Conservation (phyloP, 768 basidiomycete species). For the Tricholoma sp. region DNA sequence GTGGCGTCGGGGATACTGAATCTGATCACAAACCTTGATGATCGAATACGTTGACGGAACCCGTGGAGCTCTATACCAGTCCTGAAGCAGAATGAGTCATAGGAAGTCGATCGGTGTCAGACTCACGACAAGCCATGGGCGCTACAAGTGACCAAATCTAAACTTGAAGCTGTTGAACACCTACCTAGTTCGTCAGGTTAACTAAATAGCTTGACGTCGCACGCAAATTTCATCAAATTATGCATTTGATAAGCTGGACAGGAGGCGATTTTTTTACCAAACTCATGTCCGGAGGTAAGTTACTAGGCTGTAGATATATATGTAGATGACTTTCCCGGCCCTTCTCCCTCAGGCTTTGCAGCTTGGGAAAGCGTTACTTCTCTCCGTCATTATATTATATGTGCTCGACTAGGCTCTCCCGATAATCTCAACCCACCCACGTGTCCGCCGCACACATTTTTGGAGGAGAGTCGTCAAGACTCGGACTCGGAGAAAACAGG, state of each 20-base stretch:
- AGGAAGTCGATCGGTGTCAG: neutral
- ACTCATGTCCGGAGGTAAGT: neutral
- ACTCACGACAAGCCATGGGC: neutral
- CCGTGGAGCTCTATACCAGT: neutral
- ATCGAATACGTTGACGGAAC: neutral
- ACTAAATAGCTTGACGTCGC: neutral
- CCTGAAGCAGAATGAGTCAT: neutral
- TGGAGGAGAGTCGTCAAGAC: neutral
- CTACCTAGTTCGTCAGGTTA: no score
- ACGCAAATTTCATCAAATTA: neutral
- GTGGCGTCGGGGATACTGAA: conserved; percentile 10
- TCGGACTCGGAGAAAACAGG: neutral
- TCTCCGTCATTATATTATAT: neutral
- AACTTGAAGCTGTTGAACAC: neutral
- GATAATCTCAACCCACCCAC: neutral
- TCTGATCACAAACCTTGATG: neutral
- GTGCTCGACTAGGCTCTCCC: neutral
- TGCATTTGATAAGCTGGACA: neutral
- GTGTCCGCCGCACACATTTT: neutral
- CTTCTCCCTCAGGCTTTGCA: neutral
- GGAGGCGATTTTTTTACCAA: neutral
- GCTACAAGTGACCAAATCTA: neutral
- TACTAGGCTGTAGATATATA: neutral
- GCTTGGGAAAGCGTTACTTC: neutral
- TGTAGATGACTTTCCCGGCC: neutral